Base-by-base conservation (phyloP, 768 basidiomycete genomes). In the Tylopilus plumbeoviolaceoides region DNA sequence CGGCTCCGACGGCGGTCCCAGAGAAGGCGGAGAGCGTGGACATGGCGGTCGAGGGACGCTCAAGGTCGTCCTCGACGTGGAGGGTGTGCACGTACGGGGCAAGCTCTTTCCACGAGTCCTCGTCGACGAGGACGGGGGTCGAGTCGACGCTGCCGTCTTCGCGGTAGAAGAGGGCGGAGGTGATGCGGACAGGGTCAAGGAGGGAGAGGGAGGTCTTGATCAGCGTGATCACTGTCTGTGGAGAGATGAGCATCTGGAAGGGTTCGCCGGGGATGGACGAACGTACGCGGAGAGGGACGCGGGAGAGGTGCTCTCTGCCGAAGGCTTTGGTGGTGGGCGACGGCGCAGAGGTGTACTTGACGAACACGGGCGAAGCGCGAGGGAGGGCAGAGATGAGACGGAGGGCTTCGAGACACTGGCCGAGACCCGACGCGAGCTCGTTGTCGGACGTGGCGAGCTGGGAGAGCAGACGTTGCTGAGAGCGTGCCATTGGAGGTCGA, bases 101-200 rank as follows among this genome's bases (percentile, higher is more conserved):
- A 21, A 70, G 64, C 30, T 70, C 67, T 15, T 59, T 63, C 69
- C 67, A 69, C 31, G 67, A 69, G 42, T 67, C 65, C 21, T 70
- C 68, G 23, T 69, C 67, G 20, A 69, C 42, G 20, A 60, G 49
- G n/a, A 59, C 57, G 15, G 57, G 57, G 0, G 33, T 38, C 0
- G 27, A 4, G 38, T 70, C 64, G 35, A 70, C 28, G 38, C 59
- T 53, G 28, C 69, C 69, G 28, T 69, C 67, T 43, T 69, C 67
- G 48, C 65, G 56, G 40, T 62, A 68, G 44, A 69, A 69, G 42
- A 56, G 33, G 7, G 67, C 69, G n/a, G 59, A 50, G 21, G 54
- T 38, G 20, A 69, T 23, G 18, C 47, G 59, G 27, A 64, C 17
- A 47, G 54, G 58, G 18, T 65, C 61, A 2, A 61, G 17, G 43